phyloP scores from a whole-genome alignment of 179 eudicot genomes.

The Silene noctiflora region DNA sequence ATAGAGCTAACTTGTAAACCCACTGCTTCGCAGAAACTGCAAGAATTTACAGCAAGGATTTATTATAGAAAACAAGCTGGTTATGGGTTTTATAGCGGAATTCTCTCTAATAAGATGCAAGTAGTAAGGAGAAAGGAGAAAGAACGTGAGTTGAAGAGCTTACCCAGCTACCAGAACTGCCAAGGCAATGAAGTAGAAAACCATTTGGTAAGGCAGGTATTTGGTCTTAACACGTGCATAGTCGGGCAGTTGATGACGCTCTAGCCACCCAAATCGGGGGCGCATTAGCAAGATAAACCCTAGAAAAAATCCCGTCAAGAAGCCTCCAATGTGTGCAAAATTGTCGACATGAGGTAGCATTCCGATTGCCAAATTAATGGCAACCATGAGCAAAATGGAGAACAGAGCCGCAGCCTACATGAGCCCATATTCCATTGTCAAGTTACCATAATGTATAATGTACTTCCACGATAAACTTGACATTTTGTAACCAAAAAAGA shows the following conservation, averaged over 20 bases:
- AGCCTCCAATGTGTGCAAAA: conserved; percentile 88
- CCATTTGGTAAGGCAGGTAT: conserved; percentile 51
- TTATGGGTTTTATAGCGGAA: too few relatives aligned
- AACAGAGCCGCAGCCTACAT: conserved; percentile 72
- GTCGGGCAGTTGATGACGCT: conserved; percentile 59
- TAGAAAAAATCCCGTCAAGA: conserved; percentile 64
- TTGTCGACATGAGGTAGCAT: conserved; percentile 82
- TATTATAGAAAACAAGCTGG: too few relatives aligned
- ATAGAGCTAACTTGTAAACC: too few relatives aligned
- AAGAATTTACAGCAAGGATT: too few relatives aligned
- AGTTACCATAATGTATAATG: background rate
- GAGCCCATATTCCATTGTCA: background rate
- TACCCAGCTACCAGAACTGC: conserved; percentile 60
- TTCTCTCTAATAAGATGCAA: background rate
- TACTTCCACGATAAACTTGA: too few relatives aligned
- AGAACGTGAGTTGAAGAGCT: conserved; percentile 6
- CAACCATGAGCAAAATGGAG: conserved; percentile 60
- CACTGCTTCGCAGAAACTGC: too few relatives aligned
- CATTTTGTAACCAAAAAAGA: too few relatives aligned
- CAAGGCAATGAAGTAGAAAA: conserved; percentile 45
- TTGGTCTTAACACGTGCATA: conserved; percentile 64
- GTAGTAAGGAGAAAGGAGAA: background rate
- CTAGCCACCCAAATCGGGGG: conserved; percentile 73
- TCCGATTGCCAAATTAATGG: conserved; percentile 68
- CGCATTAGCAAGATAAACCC: conserved; percentile 69